A percentile compares a stretch with the other conserved stretches of the same genome.
Evolutionary conservation across 1,284 basidiomycete genomes (phyloP).

Genomic region (Malassezia brasiliensis): DNA sequence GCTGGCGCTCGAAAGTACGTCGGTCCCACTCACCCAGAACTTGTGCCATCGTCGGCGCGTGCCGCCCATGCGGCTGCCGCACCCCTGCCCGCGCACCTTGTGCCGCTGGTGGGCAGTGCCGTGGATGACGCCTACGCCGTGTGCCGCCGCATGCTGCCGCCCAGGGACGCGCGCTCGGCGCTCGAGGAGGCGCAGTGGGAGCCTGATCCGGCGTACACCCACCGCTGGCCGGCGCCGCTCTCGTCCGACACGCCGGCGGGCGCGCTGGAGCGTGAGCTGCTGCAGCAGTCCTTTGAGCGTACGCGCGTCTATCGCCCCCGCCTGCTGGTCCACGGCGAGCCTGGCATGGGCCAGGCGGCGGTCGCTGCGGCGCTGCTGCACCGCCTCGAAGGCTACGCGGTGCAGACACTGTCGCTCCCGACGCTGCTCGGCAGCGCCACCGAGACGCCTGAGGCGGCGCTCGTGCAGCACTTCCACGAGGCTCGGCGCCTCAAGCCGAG

Average conservation of each 20-base stretch:
- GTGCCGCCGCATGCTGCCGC: slow-evolving; percentile 52
- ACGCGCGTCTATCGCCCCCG: slow-evolving; percentile 82
- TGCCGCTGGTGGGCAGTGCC: slow-evolving; percentile 62
- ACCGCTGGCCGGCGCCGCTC: slow-evolving; percentile 5
- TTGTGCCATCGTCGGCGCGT: slow-evolving; percentile 81
- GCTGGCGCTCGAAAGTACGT: slow-evolving; percentile 83
- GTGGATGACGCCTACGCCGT: slow-evolving; percentile 64
- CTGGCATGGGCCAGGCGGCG: slow-evolving; percentile 82
- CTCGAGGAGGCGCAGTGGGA: slow-evolving; percentile 83
- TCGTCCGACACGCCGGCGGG: slow-evolving; percentile 11
- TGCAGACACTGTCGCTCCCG: slow-evolving; percentile 85
- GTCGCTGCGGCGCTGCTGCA: slow-evolving; percentile 84
- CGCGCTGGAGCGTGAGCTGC: slow-evolving; percentile 41
- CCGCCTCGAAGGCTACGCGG: slow-evolving; percentile 86
- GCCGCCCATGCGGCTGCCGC: slow-evolving; percentile 75
- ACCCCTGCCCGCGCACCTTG: slow-evolving; percentile 76
- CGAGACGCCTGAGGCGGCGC: slow-evolving; percentile 75
- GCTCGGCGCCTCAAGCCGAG: slow-evolving; percentile 95
- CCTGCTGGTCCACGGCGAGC: slow-evolving; percentile 68
- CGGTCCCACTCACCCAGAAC: slow-evolving; percentile 10
- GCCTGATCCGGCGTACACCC: slow-evolving; percentile 57
- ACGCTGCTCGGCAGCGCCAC: slow-evolving; percentile 80
- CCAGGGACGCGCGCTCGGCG: slow-evolving; percentile 49
- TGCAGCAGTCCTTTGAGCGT: slow-evolving; percentile 69
- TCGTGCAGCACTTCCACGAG: slow-evolving; percentile 93